Conservation (phyloP, 495 filamentous ascomycete species). For the Penicillium coprophilum region DNA sequence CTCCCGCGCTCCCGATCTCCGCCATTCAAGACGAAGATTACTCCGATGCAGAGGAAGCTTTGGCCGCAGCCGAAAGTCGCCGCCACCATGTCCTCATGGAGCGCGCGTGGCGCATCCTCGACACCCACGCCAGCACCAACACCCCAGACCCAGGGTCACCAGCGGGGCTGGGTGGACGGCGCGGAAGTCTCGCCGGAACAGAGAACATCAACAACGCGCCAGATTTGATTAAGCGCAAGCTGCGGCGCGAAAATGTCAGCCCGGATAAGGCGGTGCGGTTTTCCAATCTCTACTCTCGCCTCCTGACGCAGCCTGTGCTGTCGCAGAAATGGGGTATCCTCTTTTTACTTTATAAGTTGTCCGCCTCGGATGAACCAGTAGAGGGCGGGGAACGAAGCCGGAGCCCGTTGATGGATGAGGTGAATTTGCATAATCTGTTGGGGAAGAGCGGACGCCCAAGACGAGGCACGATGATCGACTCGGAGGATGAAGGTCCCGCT, state of each 20-base stretch:
- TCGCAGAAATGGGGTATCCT: slow-evolving; percentile 96
- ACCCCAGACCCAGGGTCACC: slow-evolving; percentile 33
- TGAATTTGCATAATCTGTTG: slow-evolving; percentile 39
- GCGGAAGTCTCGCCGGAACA: slow-evolving; percentile 37
- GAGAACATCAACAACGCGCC: slow-evolving; percentile 82
- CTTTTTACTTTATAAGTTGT: slow-evolving; percentile 81
- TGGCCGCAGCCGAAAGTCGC: slow-evolving; percentile 45
- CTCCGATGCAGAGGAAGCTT: slow-evolving; percentile 45
- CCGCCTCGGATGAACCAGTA: slow-evolving; percentile 50
- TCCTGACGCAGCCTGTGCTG: slow-evolving; percentile 86
- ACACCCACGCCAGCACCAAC: slow-evolving; percentile 28
- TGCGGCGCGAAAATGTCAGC: slow-evolving; percentile 69
- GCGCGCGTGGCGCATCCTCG: slow-evolving; percentile 45
- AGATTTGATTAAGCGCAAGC: slow-evolving; percentile 84
- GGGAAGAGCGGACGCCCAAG: slow-evolving; percentile 27
- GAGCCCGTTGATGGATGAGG: slow-evolving; percentile 43
- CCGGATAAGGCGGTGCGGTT: slow-evolving; percentile 86
- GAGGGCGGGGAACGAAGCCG: slow-evolving; percentile 36
- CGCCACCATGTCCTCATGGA: slow-evolving; percentile 44
- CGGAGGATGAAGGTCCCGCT: slow-evolving; percentile 45
- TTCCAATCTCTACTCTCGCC: slow-evolving; percentile 80
- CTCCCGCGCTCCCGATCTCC: slow-evolving; percentile 40
- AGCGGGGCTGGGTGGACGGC: slow-evolving; percentile 26
- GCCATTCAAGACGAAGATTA: slow-evolving; percentile 35
- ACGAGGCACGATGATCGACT: slow-evolving; percentile 28